Percentiles rank a stretch among this genome's conserved stretches.
Conservation (phyloP, 371 early-diverging fungal species). For the Mucor saturninus region DNA sequence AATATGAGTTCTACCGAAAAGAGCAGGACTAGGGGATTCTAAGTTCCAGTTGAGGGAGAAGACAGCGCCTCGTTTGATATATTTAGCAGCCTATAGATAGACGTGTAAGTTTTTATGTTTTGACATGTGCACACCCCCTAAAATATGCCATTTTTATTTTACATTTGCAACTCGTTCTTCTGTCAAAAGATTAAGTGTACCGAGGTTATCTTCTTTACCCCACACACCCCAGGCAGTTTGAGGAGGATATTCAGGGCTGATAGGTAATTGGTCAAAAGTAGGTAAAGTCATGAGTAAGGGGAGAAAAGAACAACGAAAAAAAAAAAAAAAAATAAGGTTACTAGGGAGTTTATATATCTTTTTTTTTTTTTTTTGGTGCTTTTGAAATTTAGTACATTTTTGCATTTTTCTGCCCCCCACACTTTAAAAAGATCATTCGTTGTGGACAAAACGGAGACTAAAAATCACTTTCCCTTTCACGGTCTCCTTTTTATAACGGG, state of each 20-base stretch:
- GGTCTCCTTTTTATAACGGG: too few relatives aligned
- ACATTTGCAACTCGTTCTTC: conserved; percentile 39
- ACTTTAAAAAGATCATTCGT: too few relatives aligned
- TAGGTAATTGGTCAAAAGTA: conserved; percentile 30
- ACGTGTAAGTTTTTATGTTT: neutral
- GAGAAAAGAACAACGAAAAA: neutral
- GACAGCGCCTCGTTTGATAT: conserved; percentile 29
- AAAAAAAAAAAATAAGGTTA: conserved; percentile 3
- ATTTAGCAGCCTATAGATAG: conserved; percentile 24
- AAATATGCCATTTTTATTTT: neutral
- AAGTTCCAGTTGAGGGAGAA: conserved; percentile 50
- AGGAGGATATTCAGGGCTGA: conserved; percentile 25
- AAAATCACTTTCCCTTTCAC: too few relatives aligned
- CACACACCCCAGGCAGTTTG: conserved; percentile 51
- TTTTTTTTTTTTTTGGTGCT: neutral
- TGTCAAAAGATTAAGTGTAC: conserved; percentile 49
- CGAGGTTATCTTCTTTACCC: conserved; percentile 51
- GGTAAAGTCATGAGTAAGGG: conserved; percentile 11
- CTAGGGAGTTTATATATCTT: neutral
- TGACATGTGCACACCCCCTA: too few relatives aligned
- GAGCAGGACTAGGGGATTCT: conserved; percentile 30
- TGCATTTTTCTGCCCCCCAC: too few relatives aligned
- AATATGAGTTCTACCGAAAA: conserved; percentile 35
- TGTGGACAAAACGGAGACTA: too few relatives aligned
- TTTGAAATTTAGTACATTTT: too few relatives aligned